Percentiles rank a stretch among this genome's conserved stretches.
These are phyloP conservation scores for Coprinopsis sp. DNA, from an alignment of 768 basidiomycete genomes.

Conservation along the genomic window DNA sequence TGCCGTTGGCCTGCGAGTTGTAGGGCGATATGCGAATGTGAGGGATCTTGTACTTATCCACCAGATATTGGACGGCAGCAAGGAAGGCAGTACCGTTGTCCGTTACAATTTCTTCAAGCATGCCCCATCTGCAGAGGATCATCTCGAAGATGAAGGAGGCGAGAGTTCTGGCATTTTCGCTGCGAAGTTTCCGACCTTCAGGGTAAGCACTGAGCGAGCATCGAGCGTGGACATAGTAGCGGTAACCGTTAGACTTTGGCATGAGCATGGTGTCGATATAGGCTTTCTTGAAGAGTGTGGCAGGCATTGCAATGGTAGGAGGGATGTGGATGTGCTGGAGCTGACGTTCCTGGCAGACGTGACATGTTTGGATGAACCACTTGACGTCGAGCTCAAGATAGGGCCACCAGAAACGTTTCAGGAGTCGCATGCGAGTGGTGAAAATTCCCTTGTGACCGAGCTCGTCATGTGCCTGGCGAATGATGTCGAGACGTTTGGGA, in stretches of 20 bases:
- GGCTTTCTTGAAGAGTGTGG: constrained; percentile 24
- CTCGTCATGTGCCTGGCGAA: constrained; percentile 20
- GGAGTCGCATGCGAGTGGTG: constrained; percentile 13
- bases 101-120: constrained; percentile 27
- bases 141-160: constrained; percentile 22
- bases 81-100: constrained; percentile 29
- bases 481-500: constrained; percentile 13
- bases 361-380: constrained; percentile 31
- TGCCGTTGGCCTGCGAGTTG: constrained; percentile 35
- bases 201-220: constrained; percentile 17
- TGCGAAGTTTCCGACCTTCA: constrained; percentile 15
- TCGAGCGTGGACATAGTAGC: constrained; percentile 24
- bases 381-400: constrained; percentile 21
- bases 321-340: constrained; percentile 21
- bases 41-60: constrained; percentile 22
- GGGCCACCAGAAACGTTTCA: constrained; percentile 27
- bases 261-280: constrained; percentile 38
- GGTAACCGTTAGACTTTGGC: constrained; percentile 17
- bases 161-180: constrained; percentile 14
- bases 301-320: constrained; percentile 16
- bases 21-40: constrained; percentile 38
- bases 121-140: constrained; percentile 24
- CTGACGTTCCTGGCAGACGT: constrained; percentile 31
- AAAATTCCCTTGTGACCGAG: constrained; percentile 24
- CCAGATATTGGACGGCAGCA: constrained; percentile 14